Base-by-base conservation (phyloP, 352 stramenopile species). In the Phytophthora pseudosyringae region DNA sequence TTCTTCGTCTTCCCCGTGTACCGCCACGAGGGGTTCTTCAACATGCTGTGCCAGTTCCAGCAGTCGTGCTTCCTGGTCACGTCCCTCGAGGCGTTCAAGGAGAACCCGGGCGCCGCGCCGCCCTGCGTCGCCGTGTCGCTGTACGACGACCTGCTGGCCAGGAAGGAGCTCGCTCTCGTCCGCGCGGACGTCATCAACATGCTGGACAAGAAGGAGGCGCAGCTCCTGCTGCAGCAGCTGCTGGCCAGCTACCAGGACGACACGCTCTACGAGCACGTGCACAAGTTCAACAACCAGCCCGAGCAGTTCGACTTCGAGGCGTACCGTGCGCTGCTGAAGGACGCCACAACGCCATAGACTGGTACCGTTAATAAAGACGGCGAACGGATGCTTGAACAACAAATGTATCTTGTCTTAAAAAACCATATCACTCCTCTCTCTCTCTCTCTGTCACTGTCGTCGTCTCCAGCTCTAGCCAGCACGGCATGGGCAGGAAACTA, bases 1-100 rank as follows among this genome's bases (percentile, higher is more conserved):
- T 93, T 81, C 67, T 94, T 93, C 51, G 67, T 97, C 32, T 86
- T 95, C 45, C 89, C 89, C 3, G 89, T 97, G 48, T 91, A 91
- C 43, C 88, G 88, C 53, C 76, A 95, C 56, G 80, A 85, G 0
- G 88, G 88, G 2, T 95, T 90, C 56, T 95, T 97, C 77, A 95
- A 91, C 59, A 90, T 97, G 82, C 51, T 97, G 52, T 93, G 82
- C 48, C 89, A 97, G 70, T 95, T 94, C 75, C 89, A 95, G 73
- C 86, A 94, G 64, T 93, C 86, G 64, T 94, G 87, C 69, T 95
- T 95, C 48, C 65, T 97, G 9, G 47, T 95, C 56, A 97, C 89
- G 43, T 95, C 89, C 62, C 73, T 97, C 12, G 89, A 97, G 40
- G 88, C 85, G 10, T 97, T 94, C 75, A 93, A 92, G 59, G 82